Base-by-base conservation (phyloP, 306 rosid species). In the Prunus dulcis region DNA sequence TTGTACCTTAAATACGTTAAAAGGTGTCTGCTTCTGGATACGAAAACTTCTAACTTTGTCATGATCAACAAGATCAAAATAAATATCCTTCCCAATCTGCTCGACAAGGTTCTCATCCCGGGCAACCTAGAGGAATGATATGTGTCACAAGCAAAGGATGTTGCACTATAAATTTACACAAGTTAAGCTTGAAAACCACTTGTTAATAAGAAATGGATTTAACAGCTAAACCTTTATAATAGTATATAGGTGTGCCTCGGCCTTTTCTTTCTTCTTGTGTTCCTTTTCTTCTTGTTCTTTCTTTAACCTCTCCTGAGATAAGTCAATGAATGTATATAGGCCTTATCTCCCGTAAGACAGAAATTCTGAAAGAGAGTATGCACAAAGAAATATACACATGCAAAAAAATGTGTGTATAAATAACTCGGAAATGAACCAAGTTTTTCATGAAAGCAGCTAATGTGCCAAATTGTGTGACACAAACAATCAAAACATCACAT, bases 61-160 rank as follows among this genome's bases (percentile, higher is more conserved):
- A 81, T 93, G 97, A 71, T 93, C 97, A 69, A 91, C 98, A 61
- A 91, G 96, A 87, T 93, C 97, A 90, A 93, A 93, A 86, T 87
- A 91, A 73, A 90, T 86, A 70, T 90, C 93, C 85, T 81, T 93
- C 61, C 98, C 98, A 81, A 93, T 93, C 78, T 93, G 97, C 62
- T 85, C 93, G 9, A 64, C 30, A 23, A 93, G 91, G 72, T 91
- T 88, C 66, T 85, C 98, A 34, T 93, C 92, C 12, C 92, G 86
- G 17, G 97, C 96, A 84, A 93, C 97, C 98, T 93, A 74, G 32
- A 23, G 52, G 34, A 74, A 57, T 72, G 66, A 22, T n/a, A 79
- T 58, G 67, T 47, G 66, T 61, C 66, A 56, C 11, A 51, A 32
- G 38, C 30, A n/a, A 38, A 10, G 25, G 2, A 12, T 9, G 23